phyloP scores from a whole-genome alignment of 2,329 filamentous ascomycete genomes.

The Aspergillus costaricaensis region DNA sequence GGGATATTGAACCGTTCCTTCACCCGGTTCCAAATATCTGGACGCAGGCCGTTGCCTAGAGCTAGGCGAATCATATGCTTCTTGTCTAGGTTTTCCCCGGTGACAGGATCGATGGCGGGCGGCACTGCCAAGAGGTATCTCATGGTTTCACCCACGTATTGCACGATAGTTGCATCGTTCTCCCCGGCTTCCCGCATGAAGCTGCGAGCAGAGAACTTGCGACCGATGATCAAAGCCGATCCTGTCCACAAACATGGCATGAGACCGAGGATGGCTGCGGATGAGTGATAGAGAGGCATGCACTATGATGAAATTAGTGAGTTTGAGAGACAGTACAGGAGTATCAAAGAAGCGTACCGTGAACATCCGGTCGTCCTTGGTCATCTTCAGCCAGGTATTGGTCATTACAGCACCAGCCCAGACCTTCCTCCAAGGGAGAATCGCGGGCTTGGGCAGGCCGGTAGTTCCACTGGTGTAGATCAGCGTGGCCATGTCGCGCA shows the following conservation, averaged over 20 bases:
- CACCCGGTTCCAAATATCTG: slow-evolving; percentile 83
- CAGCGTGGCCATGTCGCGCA: slow-evolving; percentile 66
- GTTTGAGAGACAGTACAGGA: not conserved
- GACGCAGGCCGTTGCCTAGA: slow-evolving; percentile 82
- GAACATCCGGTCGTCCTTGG: slow-evolving; percentile 68
- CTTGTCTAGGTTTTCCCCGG: slow-evolving; percentile 69
- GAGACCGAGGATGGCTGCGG: slow-evolving; percentile 71
- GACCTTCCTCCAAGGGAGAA: slow-evolving; percentile 72
- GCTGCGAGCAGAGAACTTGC: slow-evolving; percentile 73
- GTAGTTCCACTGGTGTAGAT: slow-evolving; percentile 89
- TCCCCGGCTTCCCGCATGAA: slow-evolving; percentile 79
- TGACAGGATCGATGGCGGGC: slow-evolving; percentile 62
- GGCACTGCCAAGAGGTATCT: slow-evolving; percentile 74
- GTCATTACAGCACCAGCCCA: slow-evolving; percentile 57
- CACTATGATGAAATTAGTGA: slow-evolving; percentile 51
- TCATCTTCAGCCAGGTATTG: slow-evolving; percentile 59
- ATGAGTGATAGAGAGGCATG: slow-evolving; percentile 89
- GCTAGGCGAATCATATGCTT: slow-evolving; percentile 72
- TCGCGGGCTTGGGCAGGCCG: slow-evolving; percentile 76
- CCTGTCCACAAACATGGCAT: slow-evolving; percentile 61
- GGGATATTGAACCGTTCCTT: slow-evolving; percentile 77
- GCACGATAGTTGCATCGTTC: slow-evolving; percentile 71
- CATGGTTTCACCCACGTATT: slow-evolving; percentile 87
- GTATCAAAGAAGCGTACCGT: slow-evolving; percentile 55
- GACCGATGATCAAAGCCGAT: slow-evolving; percentile 69